Evolutionary conservation across 2,329 filamentous ascomycete species (phyloP), one percentile per base, ranked within the genome.

Genomic region (Exophiala spinifera): DNA sequence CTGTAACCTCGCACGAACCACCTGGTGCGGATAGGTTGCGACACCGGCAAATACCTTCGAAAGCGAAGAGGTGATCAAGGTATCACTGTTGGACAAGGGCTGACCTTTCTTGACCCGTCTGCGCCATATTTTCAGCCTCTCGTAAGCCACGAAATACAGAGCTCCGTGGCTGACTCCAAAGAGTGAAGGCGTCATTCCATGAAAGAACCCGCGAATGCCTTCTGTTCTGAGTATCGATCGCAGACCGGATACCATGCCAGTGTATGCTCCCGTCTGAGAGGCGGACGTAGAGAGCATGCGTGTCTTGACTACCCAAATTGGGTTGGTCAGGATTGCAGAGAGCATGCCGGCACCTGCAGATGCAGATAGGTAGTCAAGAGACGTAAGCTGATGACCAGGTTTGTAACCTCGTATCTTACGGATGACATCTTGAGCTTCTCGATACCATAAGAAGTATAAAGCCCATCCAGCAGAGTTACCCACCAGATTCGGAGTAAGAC

Each of bases 221-320:
- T 97, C 91, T 2, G 79, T 79, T 15, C 72, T 72, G 65, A 85
- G 80, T 17, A 99, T 82, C 42, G 83, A 79, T 34, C 70, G 71
- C 1, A 85, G 81, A 23, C 94, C 94, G 46, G 85, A 79, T 61
- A 79, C 74, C 77, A 96, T 89, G 61, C 83, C 86, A 14, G 82
- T 79, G 72, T 99, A 99, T 1, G 92, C 94, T 13, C 90, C 90
- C 1, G 79, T 81, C 4, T 84, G 79, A 51, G 82, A 78, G 46
- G 83, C 82, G 62, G 94, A 89, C 3, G 89, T 91, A 25, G 91
- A 90, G 20, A 97, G 78, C 91, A 99, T 97, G 60, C 94, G 87
- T 7, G 92, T 97, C 77, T 97, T 97, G 70, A 99, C 84, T 2
- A 99, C 94, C 94, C 94, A 99, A 64, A 99, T 86, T 2, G 94